Evolutionary conservation across 768 basidiomycete genomes (phyloP).

Genomic region (Suillus fuscotomentosus): DNA sequence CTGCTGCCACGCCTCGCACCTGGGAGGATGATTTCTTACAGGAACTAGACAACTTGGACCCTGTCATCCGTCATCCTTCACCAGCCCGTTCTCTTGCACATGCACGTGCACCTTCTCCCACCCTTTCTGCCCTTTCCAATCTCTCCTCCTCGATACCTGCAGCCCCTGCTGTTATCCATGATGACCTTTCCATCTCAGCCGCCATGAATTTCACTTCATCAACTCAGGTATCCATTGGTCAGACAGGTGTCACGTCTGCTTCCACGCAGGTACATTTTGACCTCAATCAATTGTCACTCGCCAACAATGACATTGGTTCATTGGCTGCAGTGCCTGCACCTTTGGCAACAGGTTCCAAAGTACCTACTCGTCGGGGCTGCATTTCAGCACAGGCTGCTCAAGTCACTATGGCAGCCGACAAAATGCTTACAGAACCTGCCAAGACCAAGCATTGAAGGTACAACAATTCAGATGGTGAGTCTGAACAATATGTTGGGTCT

Average conservation of each 20-base stretch:
- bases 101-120: neutral
- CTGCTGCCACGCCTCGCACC: neutral
- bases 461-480: too few species aligned
- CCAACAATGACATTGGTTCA: too few species aligned
- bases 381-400: neutral
- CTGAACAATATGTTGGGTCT: too few species aligned
- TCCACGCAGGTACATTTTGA: neutral
- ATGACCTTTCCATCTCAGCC: neutral
- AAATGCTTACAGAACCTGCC: neutral
- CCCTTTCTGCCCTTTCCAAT: neutral
- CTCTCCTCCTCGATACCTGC: neutral
- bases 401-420: neutral
- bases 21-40: constrained; percentile 6
- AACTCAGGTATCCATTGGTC: neutral
- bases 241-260: neutral
- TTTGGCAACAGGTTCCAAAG: neutral
- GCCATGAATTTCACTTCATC: neutral
- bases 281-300: neutral
- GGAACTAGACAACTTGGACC: neutral
- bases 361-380: neutral
- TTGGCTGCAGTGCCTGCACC: too few species aligned
- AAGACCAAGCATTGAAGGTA: too few species aligned
- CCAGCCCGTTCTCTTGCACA: neutral
- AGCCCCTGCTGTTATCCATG: neutral
- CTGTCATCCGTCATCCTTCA: neutral